phyloP scores from a whole-genome alignment of 106 monocot genomes.

The Dioscorea dumetorum region DNA sequence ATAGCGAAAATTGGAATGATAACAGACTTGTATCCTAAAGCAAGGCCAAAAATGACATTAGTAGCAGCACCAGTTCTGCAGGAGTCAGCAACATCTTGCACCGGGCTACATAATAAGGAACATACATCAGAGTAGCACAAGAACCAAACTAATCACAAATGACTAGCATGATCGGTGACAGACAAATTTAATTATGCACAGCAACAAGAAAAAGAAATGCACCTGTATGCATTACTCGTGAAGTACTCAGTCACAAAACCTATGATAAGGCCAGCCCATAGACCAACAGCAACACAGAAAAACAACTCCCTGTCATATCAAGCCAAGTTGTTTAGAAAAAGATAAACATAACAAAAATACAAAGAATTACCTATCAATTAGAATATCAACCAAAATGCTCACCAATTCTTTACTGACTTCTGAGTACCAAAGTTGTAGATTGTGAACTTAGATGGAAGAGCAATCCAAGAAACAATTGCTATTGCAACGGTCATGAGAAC shows the following conservation, averaged over 20 bases:
- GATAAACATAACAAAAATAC: not conserved
- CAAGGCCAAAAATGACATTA: conserved; percentile 71
- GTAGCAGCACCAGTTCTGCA: conserved; percentile 73
- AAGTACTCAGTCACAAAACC: conserved; percentile 62
- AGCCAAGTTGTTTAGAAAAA: not conserved
- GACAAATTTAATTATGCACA: too few species aligned
- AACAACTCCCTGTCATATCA: conserved; percentile 52
- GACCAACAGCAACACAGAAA: conserved; percentile 73
- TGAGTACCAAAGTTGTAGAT: conserved; percentile 54
- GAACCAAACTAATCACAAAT: not conserved
- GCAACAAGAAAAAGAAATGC: not conserved
- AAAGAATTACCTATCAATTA: not conserved
- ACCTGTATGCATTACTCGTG: conserved; percentile 80
- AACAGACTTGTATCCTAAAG: conserved; percentile 71
- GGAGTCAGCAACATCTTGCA: conserved; percentile 75
- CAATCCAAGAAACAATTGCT: conserved; percentile 49
- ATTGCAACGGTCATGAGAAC: conserved; percentile 77
- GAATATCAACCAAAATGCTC: not conserved
- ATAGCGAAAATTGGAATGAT: conserved; percentile 73
- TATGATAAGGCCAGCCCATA: conserved; percentile 73
- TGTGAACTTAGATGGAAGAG: conserved; percentile 56
- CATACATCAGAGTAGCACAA: not conserved
- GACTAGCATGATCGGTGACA: not conserved
- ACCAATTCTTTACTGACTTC: conserved; percentile 81
- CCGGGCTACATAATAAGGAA: conserved; percentile 33